These are phyloP conservation scores for Euphorbia tirucalli DNA, from an alignment of 345 rosid species.

Conservation along the genomic window DNA sequence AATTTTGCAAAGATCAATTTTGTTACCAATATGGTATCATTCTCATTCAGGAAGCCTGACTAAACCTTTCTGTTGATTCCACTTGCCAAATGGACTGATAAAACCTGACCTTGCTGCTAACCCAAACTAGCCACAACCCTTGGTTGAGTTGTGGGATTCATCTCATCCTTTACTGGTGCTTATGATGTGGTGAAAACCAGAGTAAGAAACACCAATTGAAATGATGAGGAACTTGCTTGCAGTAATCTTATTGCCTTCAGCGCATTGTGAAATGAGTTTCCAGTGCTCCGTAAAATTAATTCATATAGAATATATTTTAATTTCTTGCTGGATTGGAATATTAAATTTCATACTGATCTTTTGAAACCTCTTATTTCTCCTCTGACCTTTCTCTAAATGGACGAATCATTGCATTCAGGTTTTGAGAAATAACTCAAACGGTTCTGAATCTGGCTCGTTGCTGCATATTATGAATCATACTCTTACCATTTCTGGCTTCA, in stretches of 20 bases:
- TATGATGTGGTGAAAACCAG: too few species aligned
- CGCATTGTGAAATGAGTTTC: background rate
- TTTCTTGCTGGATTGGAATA: background rate
- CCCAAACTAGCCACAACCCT: too few species aligned
- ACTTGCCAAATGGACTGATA: background rate
- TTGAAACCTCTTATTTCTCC: background rate
- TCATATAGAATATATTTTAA: background rate
- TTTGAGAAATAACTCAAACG: slow-evolving; percentile 72
- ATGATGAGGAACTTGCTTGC: background rate
- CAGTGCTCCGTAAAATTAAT: background rate
- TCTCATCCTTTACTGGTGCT: too few species aligned
- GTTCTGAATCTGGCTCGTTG: slow-evolving; percentile 82
- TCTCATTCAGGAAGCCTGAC: too few species aligned
- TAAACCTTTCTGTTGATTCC: background rate
- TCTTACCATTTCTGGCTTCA: slow-evolving; percentile 76
- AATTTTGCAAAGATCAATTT: background rate
- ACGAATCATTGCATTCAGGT: slow-evolving; percentile 42
- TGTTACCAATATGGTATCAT: background rate
- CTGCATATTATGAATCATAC: slow-evolving; percentile 70
- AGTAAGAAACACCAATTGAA: background rate
- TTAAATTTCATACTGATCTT: too few species aligned
- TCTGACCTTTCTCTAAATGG: slow-evolving; percentile 9
- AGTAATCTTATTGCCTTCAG: background rate
- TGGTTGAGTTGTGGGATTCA: too few species aligned
- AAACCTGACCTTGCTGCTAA: background rate